Base-by-base conservation (phyloP, 306 rosid genomes). In the Inga leiocalycina region DNA sequence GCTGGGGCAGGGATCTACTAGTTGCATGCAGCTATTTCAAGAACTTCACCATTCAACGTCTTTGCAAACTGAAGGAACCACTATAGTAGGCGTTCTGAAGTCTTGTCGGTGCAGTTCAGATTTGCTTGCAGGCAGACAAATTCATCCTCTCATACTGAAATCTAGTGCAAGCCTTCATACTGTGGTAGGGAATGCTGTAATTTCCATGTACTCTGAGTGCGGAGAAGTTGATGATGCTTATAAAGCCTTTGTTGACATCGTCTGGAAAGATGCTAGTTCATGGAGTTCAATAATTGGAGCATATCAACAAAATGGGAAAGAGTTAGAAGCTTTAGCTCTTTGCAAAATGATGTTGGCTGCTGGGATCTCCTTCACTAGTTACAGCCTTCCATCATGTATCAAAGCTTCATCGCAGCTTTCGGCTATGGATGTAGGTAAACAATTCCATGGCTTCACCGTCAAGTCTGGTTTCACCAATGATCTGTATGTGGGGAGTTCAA, bases 131-230 rank as follows among this genome's bases (percentile, higher is more conserved):
- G 92, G 90, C 24, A 57, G 78, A 39, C 90, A 85, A 70, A 72
- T 87, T 74, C 92, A 87, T 81, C 85, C 90, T 20, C 82, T 89
- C 71, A 61, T 81, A 57, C 70, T 81, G 80, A 89, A 89, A 85
- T 87, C 85, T 67, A 83, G 46, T 67, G 24, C 45, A 8, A 72
- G 86, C 52, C 57, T 16, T 66, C 85, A 79, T 48, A 85, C 89
- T 85, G 80, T 84, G 46, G 85, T 83, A 81, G 90, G 88, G 35
- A 89, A 87, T 82, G 87, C 92, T 32, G 24, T 89, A 83, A 78
- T 89, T 44, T 83, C 80, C 87, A 87, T 89, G 91, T 89, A 89
- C 79, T 85, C 90, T 7, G 84, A 87, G 74, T 87, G 92, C 46
- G 73, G 62, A 79, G 82, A 84, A 57, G 51, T 87, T 20, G 77